These are phyloP conservation scores for Kazachstania psychrophila DNA, from an alignment of 805 yeast species.

Conservation along the genomic window DNA sequence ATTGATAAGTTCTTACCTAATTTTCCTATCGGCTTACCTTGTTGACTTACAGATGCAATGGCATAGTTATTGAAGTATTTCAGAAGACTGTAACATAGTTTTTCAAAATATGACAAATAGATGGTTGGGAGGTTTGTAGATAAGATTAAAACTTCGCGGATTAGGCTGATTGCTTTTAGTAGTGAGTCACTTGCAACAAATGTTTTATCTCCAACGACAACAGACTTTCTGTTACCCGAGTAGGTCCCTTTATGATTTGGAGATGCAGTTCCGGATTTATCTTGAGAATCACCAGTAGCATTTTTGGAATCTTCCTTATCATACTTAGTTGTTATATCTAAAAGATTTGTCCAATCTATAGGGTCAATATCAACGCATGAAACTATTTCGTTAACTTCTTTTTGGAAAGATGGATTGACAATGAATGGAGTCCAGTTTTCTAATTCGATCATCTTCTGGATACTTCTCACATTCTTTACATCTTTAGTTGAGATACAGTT, in stretches of 20 bases:
- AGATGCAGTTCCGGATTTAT: too few relatives aligned
- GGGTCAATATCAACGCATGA: conserved; percentile 41
- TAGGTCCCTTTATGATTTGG: too few relatives aligned
- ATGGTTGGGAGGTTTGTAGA: conserved; percentile 44
- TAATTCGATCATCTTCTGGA: conserved; percentile 45
- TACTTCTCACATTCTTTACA: conserved; percentile 36
- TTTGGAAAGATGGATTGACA: conserved; percentile 42
- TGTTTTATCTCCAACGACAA: conserved; percentile 44
- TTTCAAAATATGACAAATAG: conserved; percentile 32
- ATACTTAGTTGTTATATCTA: conserved; percentile 19
- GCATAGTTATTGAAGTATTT: conserved; percentile 40
- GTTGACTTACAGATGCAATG: conserved; percentile 19
- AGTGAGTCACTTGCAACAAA: conserved; percentile 50
- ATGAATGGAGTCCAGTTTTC: conserved; percentile 77
- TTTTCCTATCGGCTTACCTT: conserved; percentile 14
- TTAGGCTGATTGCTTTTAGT: conserved; percentile 30
- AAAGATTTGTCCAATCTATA: conserved; percentile 37
- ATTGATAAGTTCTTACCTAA: conserved; percentile 33
- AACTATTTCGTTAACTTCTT: conserved; percentile 41
- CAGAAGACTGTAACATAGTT: conserved; percentile 36
- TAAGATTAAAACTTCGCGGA: conserved; percentile 49
- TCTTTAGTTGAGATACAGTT: conserved; percentile 51
- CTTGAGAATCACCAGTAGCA: neutral
- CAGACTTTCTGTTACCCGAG: conserved; percentile 32
- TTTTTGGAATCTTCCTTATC: neutral